Base-by-base conservation (phyloP, 805 yeast genomes). In the Kuraishia floccosa region DNA sequence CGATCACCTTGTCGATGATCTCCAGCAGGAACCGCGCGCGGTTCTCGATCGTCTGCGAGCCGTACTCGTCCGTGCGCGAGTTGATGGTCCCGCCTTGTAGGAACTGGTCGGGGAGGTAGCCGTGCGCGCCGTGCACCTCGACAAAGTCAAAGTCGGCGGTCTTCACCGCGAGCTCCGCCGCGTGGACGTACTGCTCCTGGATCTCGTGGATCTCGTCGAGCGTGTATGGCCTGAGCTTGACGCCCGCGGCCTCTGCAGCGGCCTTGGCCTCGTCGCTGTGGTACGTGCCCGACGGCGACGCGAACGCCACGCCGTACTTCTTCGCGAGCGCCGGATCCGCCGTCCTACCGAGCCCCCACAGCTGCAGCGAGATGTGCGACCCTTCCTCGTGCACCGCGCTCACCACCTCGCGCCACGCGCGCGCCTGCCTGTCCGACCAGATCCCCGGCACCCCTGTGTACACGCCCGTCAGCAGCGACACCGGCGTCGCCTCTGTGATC, bases 151-250 rank as follows among this genome's bases (percentile, higher is more conserved):
- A 45, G 8, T 52, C 52, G 9, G 49, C 46, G 6, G 25, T 39
- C 24, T 50, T 44, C 14, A 46, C 30, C 11, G 50, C 48, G 9
- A 34, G 30, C 25, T 37, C 34, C 4, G 51, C 48, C 15, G 51
- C 46, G 17, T 18, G 9, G 6, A 26, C 9, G 16, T 24, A 30
- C 10, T 30, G 22, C 28, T 30, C 13, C 31, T 28, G 27, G 27
- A 19, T 26, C 12, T 24, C 16, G 24, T 35, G 28, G 25, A 37
- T 33, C 13, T 44, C 41, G 12, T 39, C 49, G 6, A 50, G 42
- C 11, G 65, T 47, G 38, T 65, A 51, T 30, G 65, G 56, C 44
- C 72, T 58, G 40, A 70, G 62, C 42, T 64, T 72, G 40, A 67
- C 54, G n/a, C 46, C 51, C 6, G 24, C 31, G 23, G 27, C 26